These are phyloP conservation scores for Aspergillus spinulosporus DNA, from an alignment of 2,329 filamentous ascomycete species.

Conservation along the genomic window DNA sequence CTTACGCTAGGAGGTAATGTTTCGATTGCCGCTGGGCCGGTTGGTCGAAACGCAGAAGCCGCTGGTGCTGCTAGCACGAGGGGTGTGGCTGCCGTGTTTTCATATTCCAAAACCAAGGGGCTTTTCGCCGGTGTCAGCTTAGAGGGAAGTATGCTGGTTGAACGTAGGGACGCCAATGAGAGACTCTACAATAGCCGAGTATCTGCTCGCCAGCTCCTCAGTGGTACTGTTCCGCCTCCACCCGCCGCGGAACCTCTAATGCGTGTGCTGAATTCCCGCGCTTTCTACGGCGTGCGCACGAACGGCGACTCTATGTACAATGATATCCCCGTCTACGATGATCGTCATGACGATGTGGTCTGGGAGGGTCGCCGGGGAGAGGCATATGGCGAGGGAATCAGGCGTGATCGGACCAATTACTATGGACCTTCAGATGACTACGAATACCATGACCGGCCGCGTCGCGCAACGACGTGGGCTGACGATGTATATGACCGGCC, in stretches of 20 bases:
- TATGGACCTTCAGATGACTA: constrained; percentile 51
- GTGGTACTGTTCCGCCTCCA: constrained; percentile 74
- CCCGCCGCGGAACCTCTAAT: constrained; percentile 81
- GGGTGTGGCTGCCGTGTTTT: constrained; percentile 88
- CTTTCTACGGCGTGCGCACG: constrained; percentile 68
- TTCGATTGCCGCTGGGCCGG: constrained; percentile 87
- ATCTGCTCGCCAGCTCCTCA: constrained; percentile 78
- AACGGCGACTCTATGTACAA: constrained; percentile 78
- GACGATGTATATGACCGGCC: constrained; percentile 52
- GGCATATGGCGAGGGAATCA: constrained; percentile 67
- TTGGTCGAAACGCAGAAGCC: constrained; percentile 93
- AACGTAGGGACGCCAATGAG: constrained; percentile 94
- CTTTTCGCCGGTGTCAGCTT: constrained; percentile 93
- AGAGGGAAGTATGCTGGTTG: constrained; percentile 89
- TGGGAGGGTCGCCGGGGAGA: constrained; percentile 76
- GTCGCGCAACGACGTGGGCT: constrained; percentile 50
- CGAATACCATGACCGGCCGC: constrained; percentile 54
- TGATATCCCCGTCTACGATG: constrained; percentile 85
- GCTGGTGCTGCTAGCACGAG: constrained; percentile 89
- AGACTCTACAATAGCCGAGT: constrained; percentile 86
- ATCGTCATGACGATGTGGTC: constrained; percentile 75
- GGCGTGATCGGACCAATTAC: constrained; percentile 56
- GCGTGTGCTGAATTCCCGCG: constrained; percentile 77
- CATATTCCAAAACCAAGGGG: constrained; percentile 97
- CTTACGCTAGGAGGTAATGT: constrained; percentile 95